Evolutionary conservation across 23 red algal species (phyloP), one percentile per base, ranked within the genome.

Genomic region (Gracilaria gracilis): DNA sequence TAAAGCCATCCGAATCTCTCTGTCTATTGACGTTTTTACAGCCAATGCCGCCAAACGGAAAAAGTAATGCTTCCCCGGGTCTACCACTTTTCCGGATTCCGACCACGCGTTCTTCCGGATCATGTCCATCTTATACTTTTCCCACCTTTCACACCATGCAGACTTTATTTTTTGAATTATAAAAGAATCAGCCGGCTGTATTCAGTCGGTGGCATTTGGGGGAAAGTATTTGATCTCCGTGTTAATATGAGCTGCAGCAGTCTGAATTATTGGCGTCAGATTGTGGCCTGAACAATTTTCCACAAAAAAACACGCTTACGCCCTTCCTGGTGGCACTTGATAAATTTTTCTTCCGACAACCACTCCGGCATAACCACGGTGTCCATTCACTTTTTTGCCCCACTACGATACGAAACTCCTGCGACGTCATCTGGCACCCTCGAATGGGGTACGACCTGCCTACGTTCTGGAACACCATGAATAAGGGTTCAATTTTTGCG

Each of bases 391-490:
- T 9, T 13, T n/a, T 77, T 8, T 44, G 72, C 38, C 72, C 72
- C 13, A 37, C 47, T 47, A 59, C 79, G 25, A 28, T 82, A 82
- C 12, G 39, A 39, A 16, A 82, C 57, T 33, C 47, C 39, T 15
- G 8, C 9, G 15, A 61, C 47, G 59, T 59, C 28, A 47, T 82
- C 79, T n/a, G 79, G 50, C 14, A 38, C 21, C 79, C 79, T 15
- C 7, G 34, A 62, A 82, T 82, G 9, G 57, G 35, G n/a, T 82
- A 82, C 7, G 8, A 61, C 9, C 79, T n/a, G 55, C 11, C 28
- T 59, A 9, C 28, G 79, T 62, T 82, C 49, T 82, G 48, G 28
- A 82, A 82, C 8, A 82, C 57, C 34, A 82, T 57, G 47, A 82
- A 62, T 58, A 44, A 12, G 8, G 79, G 79, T 61, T 82, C 48